These are phyloP conservation scores for Fusarium camptoceras DNA, from an alignment of 2,329 filamentous ascomycete genomes.

Conservation along the genomic window DNA sequence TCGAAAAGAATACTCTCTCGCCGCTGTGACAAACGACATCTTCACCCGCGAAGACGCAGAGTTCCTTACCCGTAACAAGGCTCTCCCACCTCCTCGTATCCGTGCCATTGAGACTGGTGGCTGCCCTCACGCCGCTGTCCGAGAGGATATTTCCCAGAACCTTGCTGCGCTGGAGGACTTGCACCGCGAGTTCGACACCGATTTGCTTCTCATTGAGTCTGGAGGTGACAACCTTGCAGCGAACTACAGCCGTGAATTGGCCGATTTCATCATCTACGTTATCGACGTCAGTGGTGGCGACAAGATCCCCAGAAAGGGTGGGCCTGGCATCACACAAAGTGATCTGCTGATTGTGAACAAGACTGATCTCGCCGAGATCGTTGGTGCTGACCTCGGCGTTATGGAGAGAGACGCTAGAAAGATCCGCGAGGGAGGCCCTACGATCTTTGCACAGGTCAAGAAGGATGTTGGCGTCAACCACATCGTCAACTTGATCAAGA, in stretches of 20 bases:
- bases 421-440: slow-evolving; percentile 95
- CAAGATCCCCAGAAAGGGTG: slow-evolving; percentile 95
- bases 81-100: slow-evolving; percentile 85
- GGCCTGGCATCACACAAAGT: slow-evolving; percentile 95
- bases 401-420: slow-evolving; percentile 96
- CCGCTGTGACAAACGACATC: slow-evolving; percentile 98
- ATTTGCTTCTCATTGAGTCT: slow-evolving; percentile 92
- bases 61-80: slow-evolving; percentile 89
- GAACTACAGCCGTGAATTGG: slow-evolving; percentile 94
- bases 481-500: slow-evolving; percentile 88
- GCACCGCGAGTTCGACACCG: slow-evolving; percentile 80
- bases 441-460: slow-evolving; percentile 98
- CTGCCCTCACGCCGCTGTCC: slow-evolving; percentile 95
- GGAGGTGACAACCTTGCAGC: slow-evolving; percentile 97
- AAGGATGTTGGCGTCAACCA: slow-evolving; percentile 85
- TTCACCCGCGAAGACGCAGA: slow-evolving; percentile 98
- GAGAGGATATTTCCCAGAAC: slow-evolving; percentile 96
- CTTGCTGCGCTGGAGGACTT: slow-evolving; percentile 91
- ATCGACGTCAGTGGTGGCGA: slow-evolving; percentile 97
- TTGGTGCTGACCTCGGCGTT: slow-evolving; percentile 89
- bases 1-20: slow-evolving; percentile 84
- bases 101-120: slow-evolving; percentile 97
- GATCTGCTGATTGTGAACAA: slow-evolving; percentile 97
- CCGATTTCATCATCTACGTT: slow-evolving; percentile 98
- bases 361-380: slow-evolving; percentile 89